Evolutionary conservation across 768 basidiomycete genomes (phyloP).

Genomic region (Suillus americanus): DNA sequence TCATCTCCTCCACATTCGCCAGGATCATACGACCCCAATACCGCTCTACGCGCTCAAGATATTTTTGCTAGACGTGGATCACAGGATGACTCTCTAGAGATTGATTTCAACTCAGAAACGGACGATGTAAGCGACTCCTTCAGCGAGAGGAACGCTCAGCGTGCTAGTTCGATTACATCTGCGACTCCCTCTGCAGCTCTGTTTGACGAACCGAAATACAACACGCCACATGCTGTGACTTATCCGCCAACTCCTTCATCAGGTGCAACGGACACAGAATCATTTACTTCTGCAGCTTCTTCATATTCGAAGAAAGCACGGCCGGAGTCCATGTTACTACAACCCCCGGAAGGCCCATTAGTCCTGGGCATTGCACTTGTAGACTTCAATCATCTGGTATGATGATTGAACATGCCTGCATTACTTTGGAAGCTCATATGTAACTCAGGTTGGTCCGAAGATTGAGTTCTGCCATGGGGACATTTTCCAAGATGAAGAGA

Average conservation of each 20-base stretch:
- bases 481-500: slow-evolving; percentile 82
- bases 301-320: slow-evolving; percentile 60
- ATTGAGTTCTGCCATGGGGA: slow-evolving; percentile 83
- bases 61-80: slow-evolving; percentile 43
- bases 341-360: slow-evolving; percentile 53
- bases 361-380: slow-evolving; percentile 89
- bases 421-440: slow-evolving; percentile 16
- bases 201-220: slow-evolving; percentile 36
- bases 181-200: slow-evolving; percentile 44
- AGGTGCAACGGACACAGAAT: slow-evolving; percentile 49
- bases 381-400: slow-evolving; percentile 91
- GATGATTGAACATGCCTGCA: slow-evolving; percentile 20
- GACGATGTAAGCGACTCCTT: slow-evolving; percentile 55
- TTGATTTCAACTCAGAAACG: slow-evolving; percentile 52
- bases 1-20: slow-evolving; percentile 63
- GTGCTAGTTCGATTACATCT: slow-evolving; percentile 53
- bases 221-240: slow-evolving; percentile 36
- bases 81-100: slow-evolving; percentile 47
- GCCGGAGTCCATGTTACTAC: slow-evolving; percentile 76
- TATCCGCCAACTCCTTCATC: slow-evolving; percentile 59
- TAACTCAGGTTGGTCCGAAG: slow-evolving; percentile 78
- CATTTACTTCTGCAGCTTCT: slow-evolving; percentile 64
- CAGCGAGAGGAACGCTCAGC: slow-evolving; percentile 28
- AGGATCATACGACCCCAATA: slow-evolving; percentile 34
- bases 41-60: slow-evolving; percentile 24